phyloP scores from a whole-genome alignment of 1,284 basidiomycete genomes.

The Sphaerobolus stellatus region DNA sequence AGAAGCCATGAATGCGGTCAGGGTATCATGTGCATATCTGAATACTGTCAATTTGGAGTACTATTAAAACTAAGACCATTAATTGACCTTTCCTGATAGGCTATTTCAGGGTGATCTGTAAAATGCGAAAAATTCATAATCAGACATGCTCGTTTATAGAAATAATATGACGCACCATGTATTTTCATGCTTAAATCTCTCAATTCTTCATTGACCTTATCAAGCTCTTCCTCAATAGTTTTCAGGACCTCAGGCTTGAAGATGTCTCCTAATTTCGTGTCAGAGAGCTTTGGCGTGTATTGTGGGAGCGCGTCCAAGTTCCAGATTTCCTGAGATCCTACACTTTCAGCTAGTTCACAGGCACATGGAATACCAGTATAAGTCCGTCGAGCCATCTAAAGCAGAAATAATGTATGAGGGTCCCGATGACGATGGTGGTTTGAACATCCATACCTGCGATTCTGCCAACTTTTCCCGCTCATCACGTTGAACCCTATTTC shows the following conservation, averaged over 20 bases:
- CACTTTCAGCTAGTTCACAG: too few species aligned
- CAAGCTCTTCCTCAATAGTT: constrained; percentile 58
- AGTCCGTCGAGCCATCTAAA: too few species aligned
- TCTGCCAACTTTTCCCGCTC: too few species aligned
- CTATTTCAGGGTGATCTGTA: constrained; percentile 56
- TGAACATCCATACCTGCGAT: too few species aligned
- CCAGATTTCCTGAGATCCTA: too few species aligned
- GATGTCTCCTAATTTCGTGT: too few species aligned
- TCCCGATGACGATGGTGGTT: too few species aligned
- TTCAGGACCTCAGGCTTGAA: constrained; percentile 31
- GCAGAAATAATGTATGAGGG: too few species aligned
- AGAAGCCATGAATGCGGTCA: constrained; percentile 55
- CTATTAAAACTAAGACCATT: background rate
- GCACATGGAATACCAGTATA: too few species aligned
- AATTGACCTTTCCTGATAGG: constrained; percentile 54
- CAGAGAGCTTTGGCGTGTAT: background rate
- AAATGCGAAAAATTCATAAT: background rate
- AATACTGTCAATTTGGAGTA: constrained; percentile 2
- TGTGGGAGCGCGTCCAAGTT: too few species aligned
- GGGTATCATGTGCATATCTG: constrained; percentile 57
- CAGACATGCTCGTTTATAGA: background rate
- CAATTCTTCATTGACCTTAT: constrained; percentile 53
- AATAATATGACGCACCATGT: constrained; percentile 44
- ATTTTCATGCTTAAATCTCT: constrained; percentile 66
- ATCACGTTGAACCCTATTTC: too few species aligned